Conservation (phyloP, 1,284 basidiomycete genomes). For the Malassezia pachydermatis region DNA sequence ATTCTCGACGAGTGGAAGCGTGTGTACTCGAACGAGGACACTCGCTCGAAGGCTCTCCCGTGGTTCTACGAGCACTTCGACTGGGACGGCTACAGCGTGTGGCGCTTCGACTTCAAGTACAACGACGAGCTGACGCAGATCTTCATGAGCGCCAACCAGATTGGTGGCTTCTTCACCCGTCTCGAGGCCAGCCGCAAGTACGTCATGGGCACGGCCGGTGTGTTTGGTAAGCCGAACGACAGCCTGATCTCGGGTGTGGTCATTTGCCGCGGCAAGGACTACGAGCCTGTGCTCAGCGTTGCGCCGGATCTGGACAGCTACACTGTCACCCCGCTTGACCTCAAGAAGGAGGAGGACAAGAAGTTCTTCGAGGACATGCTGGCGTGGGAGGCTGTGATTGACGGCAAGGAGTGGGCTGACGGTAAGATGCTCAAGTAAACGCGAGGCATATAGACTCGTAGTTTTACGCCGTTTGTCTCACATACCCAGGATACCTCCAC, state of each 20-base stretch:
- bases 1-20: constrained; percentile 98
- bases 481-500: no score
- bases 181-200: constrained; percentile 52
- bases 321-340: constrained; percentile 57
- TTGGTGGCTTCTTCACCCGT: constrained; percentile 88
- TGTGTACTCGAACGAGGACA: constrained; percentile 93
- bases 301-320: constrained; percentile 94
- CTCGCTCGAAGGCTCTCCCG: constrained; percentile 49
- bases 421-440: constrained; percentile 46
- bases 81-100: constrained; percentile 75
- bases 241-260: constrained; percentile 57
- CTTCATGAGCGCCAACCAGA: constrained; percentile 53
- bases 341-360: constrained; percentile 43
- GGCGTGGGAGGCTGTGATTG: constrained; percentile 40
- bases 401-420: constrained; percentile 37
- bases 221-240: constrained; percentile 70
- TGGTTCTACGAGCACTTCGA: constrained; percentile 61
- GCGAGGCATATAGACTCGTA: no score
- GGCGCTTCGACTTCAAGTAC: constrained; percentile 94
- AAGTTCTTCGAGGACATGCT: constrained; percentile 48
- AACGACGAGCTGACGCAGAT: constrained; percentile 78
- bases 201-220: constrained; percentile 84
- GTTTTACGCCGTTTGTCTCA: no score
- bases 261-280: constrained; percentile 64
- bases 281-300: constrained; percentile 33